phyloP scores from a whole-genome alignment of 2,329 filamentous ascomycete genomes.

The Chaetothyriales sp. region DNA sequence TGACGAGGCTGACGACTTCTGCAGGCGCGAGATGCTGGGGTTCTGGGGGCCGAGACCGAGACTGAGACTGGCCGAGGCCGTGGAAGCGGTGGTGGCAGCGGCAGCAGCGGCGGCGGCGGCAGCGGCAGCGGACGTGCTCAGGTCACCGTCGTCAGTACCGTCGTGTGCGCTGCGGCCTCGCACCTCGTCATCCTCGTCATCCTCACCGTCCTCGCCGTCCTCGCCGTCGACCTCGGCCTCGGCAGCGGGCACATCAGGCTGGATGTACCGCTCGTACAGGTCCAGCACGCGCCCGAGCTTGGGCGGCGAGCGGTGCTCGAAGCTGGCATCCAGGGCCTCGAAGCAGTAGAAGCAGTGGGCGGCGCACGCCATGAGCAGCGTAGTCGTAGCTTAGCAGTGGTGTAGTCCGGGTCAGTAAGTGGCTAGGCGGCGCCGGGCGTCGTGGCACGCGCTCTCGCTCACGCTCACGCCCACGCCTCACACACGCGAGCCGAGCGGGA shows the following conservation, averaged over 20 bases:
- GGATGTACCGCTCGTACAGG: conserved; percentile 46
- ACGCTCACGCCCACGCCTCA: background rate
- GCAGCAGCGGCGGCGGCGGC: too few species aligned
- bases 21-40: conserved; percentile 20
- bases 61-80: conserved; percentile 5
- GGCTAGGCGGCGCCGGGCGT: too few species aligned
- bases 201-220: conserved; percentile 25
- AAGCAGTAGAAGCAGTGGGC: conserved; percentile 91
- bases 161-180: conserved; percentile 7
- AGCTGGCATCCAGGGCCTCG: conserved; percentile 64
- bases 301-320: conserved; percentile 55
- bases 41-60: conserved; percentile 10
- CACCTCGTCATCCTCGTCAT: conserved; percentile 21
- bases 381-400: background rate
- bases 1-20: conserved; percentile 16
- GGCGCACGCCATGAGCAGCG: conserved; percentile 56
- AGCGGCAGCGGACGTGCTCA: conserved; percentile 11
- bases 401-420: too few species aligned
- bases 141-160: conserved; percentile 16
- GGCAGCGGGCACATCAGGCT: conserved; percentile 16
- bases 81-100: conserved; percentile 1
- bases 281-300: conserved; percentile 56
- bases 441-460: too few species aligned
- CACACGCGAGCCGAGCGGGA: background rate
- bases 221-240: conserved; percentile 23